Percentiles rank a stretch among this genome's conserved stretches.
Conservation (phyloP, 208 protist genomes). For the Vickermania ingenoplastis region DNA sequence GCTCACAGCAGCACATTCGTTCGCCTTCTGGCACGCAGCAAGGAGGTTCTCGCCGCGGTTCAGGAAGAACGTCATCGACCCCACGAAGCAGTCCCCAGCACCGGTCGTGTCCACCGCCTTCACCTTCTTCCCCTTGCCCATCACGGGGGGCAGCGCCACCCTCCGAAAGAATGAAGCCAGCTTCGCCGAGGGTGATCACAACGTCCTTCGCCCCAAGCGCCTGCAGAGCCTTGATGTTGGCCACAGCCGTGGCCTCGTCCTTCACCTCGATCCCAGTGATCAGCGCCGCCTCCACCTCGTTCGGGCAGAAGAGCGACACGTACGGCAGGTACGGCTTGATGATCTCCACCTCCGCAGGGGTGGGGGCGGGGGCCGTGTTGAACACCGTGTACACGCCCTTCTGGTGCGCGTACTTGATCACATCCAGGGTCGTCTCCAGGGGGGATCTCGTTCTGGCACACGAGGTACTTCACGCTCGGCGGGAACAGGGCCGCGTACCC, state of each 20-base stretch:
- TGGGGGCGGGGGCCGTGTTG: conserved; percentile 88
- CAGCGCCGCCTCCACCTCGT: conserved; percentile 85
- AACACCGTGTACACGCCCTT: conserved; percentile 88
- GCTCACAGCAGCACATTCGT: conserved; percentile 73
- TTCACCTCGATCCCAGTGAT: conserved; percentile 72
- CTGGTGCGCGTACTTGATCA: conserved; percentile 59
- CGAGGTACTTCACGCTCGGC: conserved; percentile 48
- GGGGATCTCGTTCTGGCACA: conserved; percentile 91
- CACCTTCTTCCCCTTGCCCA: conserved; percentile 44
- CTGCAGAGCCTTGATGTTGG: conserved; percentile 53
- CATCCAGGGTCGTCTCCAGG: conserved; percentile 70
- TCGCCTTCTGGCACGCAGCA: conserved; percentile 67
- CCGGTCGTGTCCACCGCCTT: conserved; percentile 91
- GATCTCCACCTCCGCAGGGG: conserved; percentile 32
- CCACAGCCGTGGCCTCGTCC: conserved; percentile 36
- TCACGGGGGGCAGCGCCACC: conserved; percentile 24
- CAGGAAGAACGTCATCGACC: conserved; percentile 84
- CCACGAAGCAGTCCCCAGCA: conserved; percentile 91
- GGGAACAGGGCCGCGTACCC: conserved; percentile 51
- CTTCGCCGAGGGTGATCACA: conserved; percentile 83
- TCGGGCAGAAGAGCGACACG: conserved; percentile 87
- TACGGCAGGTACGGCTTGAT: conserved; percentile 71
- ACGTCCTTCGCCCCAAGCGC: conserved; percentile 56
- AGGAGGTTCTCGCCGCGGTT: conserved; percentile 46
- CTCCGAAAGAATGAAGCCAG: conserved; percentile 67